Base-by-base conservation (phyloP, 1,284 basidiomycete genomes). In the Malassezia dermatis region DNA sequence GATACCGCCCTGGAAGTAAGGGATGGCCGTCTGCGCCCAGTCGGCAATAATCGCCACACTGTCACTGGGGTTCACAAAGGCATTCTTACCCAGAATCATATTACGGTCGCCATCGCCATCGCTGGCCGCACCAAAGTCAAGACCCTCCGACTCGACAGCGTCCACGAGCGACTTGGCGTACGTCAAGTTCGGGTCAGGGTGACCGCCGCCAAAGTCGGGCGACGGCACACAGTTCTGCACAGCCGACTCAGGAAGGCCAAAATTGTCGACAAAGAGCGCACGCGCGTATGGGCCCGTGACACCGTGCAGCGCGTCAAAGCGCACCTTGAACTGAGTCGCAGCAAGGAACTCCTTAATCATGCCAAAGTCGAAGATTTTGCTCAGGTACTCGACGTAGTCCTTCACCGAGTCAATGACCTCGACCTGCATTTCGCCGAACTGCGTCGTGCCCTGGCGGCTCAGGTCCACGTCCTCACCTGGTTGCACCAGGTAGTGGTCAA, bases 11-110 rank as follows among this genome's bases (percentile, higher is more conserved):
- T 86, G 84, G 81, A 98, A 98, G 81, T 96, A 98, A 19, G 93
- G 93, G 63, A 98, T 96, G 52, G 83, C 82, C 66, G 91, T 83
- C 51, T 89, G 87, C 10, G 80, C 81, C 89, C 89, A 96, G 77
- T 98, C 86, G 43, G 93, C 93, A 69, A 99, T 99, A 79, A 98
- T 91, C 43, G 94, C 94, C 48, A 99, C 91, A 30, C 88, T 91
- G 78, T 98, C 93, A 24, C 85, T 88, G 15, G 93, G 93, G 31
- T 91, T 98, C 62, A 98, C 94, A 77, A 99, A 98, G 28, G 93
- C 94, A 64, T 86, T 85, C 77, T 88, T 86, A 70, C 93, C 94
- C 78, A 98, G 96, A 75, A 99, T 98, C 93, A 98, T 98, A 81
- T 98, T 98, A 59, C 93, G 80, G 77, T 98, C 93, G 40, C 93